Conservation (phyloP, 1,284 basidiomycete species). For the Heterobasidion irregulare region DNA sequence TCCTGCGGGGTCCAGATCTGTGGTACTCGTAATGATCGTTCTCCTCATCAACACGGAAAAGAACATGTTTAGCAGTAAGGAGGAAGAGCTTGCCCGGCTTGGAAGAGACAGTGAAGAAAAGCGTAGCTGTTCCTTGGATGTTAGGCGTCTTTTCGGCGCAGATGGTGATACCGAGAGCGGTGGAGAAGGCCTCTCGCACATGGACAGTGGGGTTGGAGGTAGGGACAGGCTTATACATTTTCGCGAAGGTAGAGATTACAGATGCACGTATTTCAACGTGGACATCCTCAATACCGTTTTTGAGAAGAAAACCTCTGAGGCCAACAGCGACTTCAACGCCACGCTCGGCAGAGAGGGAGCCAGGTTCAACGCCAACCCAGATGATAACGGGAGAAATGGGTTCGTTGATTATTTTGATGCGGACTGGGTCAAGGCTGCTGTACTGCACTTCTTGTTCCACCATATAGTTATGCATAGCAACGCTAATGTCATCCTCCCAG, state of each 20-base stretch:
- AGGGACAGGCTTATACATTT: slow-evolving; percentile 8
- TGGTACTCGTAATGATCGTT: too few relatives aligned
- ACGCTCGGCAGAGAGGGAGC: slow-evolving; percentile 16
- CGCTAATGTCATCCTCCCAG: slow-evolving; percentile 18
- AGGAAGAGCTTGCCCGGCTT: too few relatives aligned
- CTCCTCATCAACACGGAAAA: too few relatives aligned
- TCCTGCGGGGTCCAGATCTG: too few relatives aligned
- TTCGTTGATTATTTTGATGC: slow-evolving; percentile 13
- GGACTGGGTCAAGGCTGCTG: slow-evolving; percentile 13
- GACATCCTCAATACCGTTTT: slow-evolving; percentile 16
- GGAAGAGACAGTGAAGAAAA: too few relatives aligned
- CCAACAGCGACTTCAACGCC: slow-evolving; percentile 17
- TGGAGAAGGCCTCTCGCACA: slow-evolving; percentile 16
- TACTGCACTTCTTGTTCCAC: slow-evolving; percentile 14
- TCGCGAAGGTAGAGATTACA: slow-evolving; percentile 5
- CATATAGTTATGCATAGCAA: slow-evolving; percentile 10
- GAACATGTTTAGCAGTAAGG: too few relatives aligned
- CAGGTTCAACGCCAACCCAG: slow-evolving; percentile 21
- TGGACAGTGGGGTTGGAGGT: slow-evolving; percentile 6
- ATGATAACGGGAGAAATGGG: slow-evolving; percentile 15
- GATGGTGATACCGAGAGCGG: slow-evolving; percentile 9
- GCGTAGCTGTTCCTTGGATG: too few relatives aligned
- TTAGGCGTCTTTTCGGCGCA: too few relatives aligned
- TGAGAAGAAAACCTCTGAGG: slow-evolving; percentile 16
- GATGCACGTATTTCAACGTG: slow-evolving; percentile 16